Conservation (phyloP, 768 basidiomycete genomes). For the Suillus ampliporus region DNA sequence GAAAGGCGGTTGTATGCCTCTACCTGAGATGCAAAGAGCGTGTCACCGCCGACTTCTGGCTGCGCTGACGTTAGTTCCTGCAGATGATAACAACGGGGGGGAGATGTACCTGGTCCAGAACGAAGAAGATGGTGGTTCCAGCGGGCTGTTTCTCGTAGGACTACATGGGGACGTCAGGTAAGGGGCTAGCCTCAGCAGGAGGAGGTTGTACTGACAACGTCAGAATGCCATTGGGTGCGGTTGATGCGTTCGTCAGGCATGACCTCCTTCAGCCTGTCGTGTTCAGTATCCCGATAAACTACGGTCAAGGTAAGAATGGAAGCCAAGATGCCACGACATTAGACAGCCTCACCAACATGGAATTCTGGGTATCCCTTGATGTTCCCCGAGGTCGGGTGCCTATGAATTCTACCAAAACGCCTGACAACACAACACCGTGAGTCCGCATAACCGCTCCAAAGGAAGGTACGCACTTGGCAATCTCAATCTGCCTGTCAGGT, state of each 20-base stretch:
- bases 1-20: constrained; percentile 67
- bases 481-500: constrained; percentile 57
- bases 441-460: neutral
- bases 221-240: constrained; percentile 58
- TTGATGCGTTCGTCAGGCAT: constrained; percentile 47
- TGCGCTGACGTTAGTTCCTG: constrained; percentile 28
- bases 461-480: constrained; percentile 42
- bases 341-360: constrained; percentile 53
- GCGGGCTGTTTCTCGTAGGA: constrained; percentile 63
- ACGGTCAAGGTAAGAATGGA: neutral
- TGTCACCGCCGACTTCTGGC: constrained; percentile 52
- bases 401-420: constrained; percentile 52
- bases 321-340: neutral
- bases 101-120: constrained; percentile 49
- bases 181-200: neutral
- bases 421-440: constrained; percentile 23
- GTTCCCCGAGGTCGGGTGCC: constrained; percentile 55
- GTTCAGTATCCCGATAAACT: constrained; percentile 57
- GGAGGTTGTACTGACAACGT: constrained; percentile 44
- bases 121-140: constrained; percentile 61
- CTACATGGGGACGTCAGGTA: constrained; percentile 24
- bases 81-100: neutral
- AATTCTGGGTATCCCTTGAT: constrained; percentile 63
- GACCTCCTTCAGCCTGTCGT: constrained; percentile 51
- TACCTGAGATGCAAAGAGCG: constrained; percentile 60